Evolutionary conservation across 345 rosid species (phyloP).

Genomic region (Passiflora organensis): DNA sequence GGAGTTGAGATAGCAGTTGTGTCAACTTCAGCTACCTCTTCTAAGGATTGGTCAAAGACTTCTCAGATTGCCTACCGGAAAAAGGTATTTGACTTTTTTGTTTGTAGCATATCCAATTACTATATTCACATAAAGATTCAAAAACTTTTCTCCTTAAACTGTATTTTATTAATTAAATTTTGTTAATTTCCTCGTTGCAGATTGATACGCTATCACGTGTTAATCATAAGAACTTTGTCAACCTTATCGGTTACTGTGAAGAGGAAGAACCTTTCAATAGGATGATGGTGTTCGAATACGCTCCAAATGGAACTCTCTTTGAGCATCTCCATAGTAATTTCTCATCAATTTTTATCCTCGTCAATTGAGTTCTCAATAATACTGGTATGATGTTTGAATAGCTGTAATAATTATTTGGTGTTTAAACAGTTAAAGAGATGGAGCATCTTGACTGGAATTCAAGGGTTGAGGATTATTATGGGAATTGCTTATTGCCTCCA

Average conservation of each 20-base stretch:
- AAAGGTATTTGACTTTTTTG: conserved; percentile 41
- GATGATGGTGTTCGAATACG: conserved; percentile 99
- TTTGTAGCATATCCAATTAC: not conserved
- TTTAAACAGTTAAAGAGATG: conserved; percentile 68
- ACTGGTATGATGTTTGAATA: conserved; percentile 7
- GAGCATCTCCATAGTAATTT: conserved; percentile 85
- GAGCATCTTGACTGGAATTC: conserved; percentile 92
- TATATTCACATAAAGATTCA: too few relatives aligned
- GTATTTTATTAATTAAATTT: too few relatives aligned
- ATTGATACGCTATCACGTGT: conserved; percentile 67
- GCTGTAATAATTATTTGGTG: conserved; percentile 19
- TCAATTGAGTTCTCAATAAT: not conserved
- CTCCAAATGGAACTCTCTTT: conserved; percentile 79
- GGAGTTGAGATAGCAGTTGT: conserved; percentile 96
- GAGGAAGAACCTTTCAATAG: conserved; percentile 85
- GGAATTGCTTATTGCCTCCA: conserved; percentile 88
- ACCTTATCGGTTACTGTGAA: conserved; percentile 80
- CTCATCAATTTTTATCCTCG: not conserved
- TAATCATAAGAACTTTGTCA: conserved; percentile 91
- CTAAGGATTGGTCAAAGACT: conserved; percentile 60
- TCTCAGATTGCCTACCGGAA: conserved; percentile 63
- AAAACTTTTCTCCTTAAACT: too few relatives aligned
- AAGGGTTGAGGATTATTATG: conserved; percentile 83
- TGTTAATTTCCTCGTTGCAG: conserved; percentile 27
- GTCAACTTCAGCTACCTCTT: conserved; percentile 39